phyloP scores from a whole-genome alignment of 495 filamentous ascomycete genomes.

The Neurospora hispaniola region DNA sequence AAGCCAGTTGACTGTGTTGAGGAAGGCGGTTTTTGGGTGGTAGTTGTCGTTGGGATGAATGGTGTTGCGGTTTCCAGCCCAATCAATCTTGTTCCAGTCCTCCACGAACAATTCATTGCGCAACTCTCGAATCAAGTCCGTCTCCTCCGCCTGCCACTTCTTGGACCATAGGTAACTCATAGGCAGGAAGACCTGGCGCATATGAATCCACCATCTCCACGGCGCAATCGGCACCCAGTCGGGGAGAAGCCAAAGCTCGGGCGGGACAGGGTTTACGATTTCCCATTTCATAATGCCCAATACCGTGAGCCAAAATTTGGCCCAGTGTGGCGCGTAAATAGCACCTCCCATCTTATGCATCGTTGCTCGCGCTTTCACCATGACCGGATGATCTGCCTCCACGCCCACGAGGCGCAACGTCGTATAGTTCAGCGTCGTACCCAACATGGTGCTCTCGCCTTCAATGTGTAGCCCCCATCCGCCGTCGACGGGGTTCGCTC shows the following conservation, averaged over 20 bases:
- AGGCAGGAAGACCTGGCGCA: constrained; percentile 82
- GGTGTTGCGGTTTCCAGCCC: constrained; percentile 65
- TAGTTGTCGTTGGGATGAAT: constrained; percentile 79
- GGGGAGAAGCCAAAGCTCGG: constrained; percentile 89
- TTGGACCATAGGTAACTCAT: constrained; percentile 87
- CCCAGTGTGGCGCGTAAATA: constrained; percentile 81
- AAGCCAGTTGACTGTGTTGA: constrained; percentile 64
- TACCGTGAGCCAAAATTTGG: constrained; percentile 83
- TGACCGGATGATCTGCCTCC: constrained; percentile 68
- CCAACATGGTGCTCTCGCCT: constrained; percentile 85
- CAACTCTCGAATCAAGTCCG: constrained; percentile 58
- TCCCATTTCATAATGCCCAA: constrained; percentile 82
- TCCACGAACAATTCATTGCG: constrained; percentile 79
- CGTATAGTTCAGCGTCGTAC: constrained; percentile 85
- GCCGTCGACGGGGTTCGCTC: constrained; percentile 78
- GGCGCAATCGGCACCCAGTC: constrained; percentile 93
- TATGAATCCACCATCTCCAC: constrained; percentile 99
- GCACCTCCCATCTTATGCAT: constrained; percentile 84
- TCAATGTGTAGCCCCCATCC: constrained; percentile 97
- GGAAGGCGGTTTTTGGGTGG: constrained; percentile 77
- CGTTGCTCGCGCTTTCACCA: constrained; percentile 76
- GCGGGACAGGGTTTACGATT: constrained; percentile 84
- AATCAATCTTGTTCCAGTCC: constrained; percentile 68
- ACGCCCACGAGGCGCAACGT: constrained; percentile 79
- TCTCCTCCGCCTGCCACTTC: constrained; percentile 59